These are phyloP conservation scores for Seminavis robusta DNA, from an alignment of 108 stramenopile species.

Conservation along the genomic window DNA sequence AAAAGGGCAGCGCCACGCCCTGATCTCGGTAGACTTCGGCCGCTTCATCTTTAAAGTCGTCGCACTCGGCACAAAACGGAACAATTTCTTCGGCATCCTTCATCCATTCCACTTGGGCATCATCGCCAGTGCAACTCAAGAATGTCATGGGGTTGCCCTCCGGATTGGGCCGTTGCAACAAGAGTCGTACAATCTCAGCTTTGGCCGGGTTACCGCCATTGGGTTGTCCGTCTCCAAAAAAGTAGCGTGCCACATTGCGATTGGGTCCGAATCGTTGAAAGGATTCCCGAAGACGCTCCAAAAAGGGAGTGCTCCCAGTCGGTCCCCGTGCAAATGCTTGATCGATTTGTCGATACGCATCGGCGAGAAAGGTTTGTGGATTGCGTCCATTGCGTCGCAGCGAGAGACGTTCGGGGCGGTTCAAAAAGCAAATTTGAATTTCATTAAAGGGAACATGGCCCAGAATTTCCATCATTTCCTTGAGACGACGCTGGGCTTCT, in stretches of 20 bases:
- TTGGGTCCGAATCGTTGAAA: constrained; percentile 26
- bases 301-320: constrained; percentile 35
- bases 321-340: constrained; percentile 27
- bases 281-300: constrained; percentile 43
- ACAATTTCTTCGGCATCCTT: constrained; percentile 50
- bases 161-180: constrained; percentile 33
- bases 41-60: constrained; percentile 44
- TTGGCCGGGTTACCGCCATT: constrained; percentile 38
- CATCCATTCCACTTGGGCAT: constrained; percentile 63
- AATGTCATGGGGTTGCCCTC: constrained; percentile 45
- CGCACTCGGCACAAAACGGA: constrained; percentile 44
- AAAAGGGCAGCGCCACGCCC: constrained; percentile 46
- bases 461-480: constrained; percentile 48
- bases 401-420: constrained; percentile 25
- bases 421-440: constrained; percentile 43
- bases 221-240: constrained; percentile 49
- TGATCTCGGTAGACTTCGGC: constrained; percentile 46
- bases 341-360: constrained; percentile 31
- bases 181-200: constrained; percentile 29
- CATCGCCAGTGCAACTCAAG: constrained; percentile 44
- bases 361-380: constrained; percentile 28
- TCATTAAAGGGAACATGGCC: constrained; percentile 39
- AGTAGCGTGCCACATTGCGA: constrained; percentile 37
- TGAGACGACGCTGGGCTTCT: constrained; percentile 36
- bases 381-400: constrained; percentile 24